phyloP scores from a whole-genome alignment of 1,139 yeast genomes.

The Lodderomyces beijingensis region DNA sequence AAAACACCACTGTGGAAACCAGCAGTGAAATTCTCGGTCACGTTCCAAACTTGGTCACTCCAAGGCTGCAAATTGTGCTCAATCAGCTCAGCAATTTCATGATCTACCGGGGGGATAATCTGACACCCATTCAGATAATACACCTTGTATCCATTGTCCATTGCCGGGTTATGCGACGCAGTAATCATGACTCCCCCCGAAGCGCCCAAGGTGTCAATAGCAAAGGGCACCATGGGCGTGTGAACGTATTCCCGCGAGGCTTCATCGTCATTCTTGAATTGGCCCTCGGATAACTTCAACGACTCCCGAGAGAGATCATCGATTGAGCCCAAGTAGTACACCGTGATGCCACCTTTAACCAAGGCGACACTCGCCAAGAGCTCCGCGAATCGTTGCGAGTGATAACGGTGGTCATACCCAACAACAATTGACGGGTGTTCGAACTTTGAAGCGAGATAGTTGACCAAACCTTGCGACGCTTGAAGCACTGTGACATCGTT shows the following conservation, averaged over 20 bases:
- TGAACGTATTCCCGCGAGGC: constrained; percentile 47
- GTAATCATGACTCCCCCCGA: constrained; percentile 92
- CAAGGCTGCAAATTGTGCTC: constrained; percentile 60
- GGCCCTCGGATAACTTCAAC: constrained; percentile 11
- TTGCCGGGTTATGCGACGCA: constrained; percentile 93
- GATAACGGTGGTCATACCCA: constrained; percentile 88
- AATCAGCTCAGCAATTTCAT: constrained; percentile 63
- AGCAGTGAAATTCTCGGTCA: constrained; percentile 26
- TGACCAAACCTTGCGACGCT: constrained; percentile 87
- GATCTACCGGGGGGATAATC: constrained; percentile 88
- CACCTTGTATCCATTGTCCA: constrained; percentile 92
- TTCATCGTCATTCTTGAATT: constrained; percentile 5
- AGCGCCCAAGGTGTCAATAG: constrained; percentile 60
- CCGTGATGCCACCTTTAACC: constrained; percentile 57
- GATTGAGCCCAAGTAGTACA: constrained; percentile 53
- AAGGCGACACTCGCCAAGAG: constrained; percentile 74
- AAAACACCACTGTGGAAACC: constrained; percentile 22
- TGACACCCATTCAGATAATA: constrained; percentile 94
- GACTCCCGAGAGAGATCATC: constrained; percentile 29
- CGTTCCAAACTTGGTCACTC: constrained; percentile 47
- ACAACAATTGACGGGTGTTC: constrained; percentile 51
- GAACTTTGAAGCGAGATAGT: constrained; percentile 36
- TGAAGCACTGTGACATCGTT: constrained; percentile 86
- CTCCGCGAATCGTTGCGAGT: constrained; percentile 76
- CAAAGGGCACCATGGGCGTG: constrained; percentile 91